Conservation (phyloP, 441 rosid species). For the California macrophylla region DNA sequence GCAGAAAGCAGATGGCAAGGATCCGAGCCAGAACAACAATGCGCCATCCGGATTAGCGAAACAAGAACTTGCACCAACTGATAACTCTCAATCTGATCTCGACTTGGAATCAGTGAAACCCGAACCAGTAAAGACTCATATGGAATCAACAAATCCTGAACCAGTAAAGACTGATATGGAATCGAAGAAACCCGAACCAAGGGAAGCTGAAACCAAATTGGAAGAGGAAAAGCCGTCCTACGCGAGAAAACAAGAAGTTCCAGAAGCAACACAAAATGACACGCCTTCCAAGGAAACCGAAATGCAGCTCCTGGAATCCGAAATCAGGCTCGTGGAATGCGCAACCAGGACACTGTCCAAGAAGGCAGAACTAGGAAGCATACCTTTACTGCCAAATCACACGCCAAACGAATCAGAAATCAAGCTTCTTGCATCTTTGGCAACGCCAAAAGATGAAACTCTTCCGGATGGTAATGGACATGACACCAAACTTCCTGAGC, state of each 20-base stretch:
- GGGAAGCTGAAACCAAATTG: background rate
- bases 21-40: background rate
- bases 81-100: background rate
- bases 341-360: background rate
- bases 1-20: background rate
- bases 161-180: background rate
- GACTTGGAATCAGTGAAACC: background rate
- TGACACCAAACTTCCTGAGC: background rate
- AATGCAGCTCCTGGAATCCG: background rate
- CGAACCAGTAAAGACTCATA: background rate
- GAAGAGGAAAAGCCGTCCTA: background rate
- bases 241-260: background rate
- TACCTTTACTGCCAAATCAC: background rate
- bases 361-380: background rate
- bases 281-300: background rate
- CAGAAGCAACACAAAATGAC: background rate
- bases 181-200: background rate
- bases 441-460: slow-evolving; percentile 10
- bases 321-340: background rate
- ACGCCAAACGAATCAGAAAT: background rate
- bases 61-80: background rate
- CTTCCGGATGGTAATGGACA: background rate
- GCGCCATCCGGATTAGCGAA: background rate
- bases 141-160: background rate
- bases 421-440: background rate